These are phyloP conservation scores for Stephanodiscus triporus DNA, from an alignment of 108 stramenopile genomes.

Conservation along the genomic window DNA sequence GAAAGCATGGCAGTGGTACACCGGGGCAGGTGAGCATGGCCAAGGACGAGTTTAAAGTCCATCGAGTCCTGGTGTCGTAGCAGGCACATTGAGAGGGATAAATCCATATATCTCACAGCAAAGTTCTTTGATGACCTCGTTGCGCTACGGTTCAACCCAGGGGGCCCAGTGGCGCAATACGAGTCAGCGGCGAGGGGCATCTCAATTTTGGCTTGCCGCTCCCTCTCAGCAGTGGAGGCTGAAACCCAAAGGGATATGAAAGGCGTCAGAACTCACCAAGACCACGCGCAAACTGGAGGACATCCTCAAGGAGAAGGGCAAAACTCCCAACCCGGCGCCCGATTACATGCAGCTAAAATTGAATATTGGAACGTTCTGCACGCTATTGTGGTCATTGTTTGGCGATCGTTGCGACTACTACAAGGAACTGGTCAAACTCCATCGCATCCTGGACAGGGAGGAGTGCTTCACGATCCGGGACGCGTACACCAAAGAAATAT, in stretches of 20 bases:
- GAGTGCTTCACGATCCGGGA: not conserved
- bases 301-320: not conserved
- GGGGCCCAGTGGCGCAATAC: too few relatives aligned
- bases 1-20: not conserved
- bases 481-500: not conserved
- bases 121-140: too few relatives aligned
- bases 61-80: too few relatives aligned
- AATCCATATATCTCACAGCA: too few relatives aligned
- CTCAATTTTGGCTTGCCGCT: too few relatives aligned
- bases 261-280: not conserved
- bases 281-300: not conserved
- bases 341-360: not conserved
- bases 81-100: too few relatives aligned
- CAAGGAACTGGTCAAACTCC: not conserved
- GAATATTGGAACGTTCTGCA: not conserved
- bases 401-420: not conserved
- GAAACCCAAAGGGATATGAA: not conserved
- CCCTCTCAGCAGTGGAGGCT: too few relatives aligned
- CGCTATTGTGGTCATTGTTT: not conserved
- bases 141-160: too few relatives aligned
- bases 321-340: not conserved
- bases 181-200: too few relatives aligned
- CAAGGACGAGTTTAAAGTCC: not conserved
- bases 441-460: not conserved
- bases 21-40: not conserved